A percentile compares a stretch with the other conserved stretches of the same genome.
phyloP scores from a whole-genome alignment of 2,329 filamentous ascomycete genomes.

The Trichoderma semiorbis region DNA sequence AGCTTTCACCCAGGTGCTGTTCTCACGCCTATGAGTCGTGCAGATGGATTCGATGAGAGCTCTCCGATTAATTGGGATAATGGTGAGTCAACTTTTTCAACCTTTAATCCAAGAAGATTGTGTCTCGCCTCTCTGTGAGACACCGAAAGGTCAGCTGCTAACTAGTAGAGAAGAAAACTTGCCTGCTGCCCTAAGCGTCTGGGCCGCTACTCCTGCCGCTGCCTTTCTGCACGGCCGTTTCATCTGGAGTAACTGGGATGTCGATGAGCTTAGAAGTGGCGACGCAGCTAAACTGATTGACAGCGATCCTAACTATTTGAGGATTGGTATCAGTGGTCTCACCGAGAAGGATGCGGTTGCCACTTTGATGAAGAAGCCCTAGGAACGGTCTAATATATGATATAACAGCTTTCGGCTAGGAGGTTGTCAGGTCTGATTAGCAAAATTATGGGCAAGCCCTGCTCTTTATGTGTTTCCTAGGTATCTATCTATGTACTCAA shows the following conservation, averaged over 20 bases:
- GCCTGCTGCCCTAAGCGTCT: not conserved
- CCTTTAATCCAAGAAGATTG: no score
- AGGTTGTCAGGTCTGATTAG: not conserved
- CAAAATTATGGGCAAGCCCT: not conserved
- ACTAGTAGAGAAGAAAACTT: not conserved
- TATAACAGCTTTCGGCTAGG: not conserved
- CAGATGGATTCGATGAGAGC: not conserved
- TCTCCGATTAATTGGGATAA: not conserved
- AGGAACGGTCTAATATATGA: accelerated
- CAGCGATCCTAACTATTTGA: not conserved
- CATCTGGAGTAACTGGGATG: not conserved
- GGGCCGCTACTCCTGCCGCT: not conserved
- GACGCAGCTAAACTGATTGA: not conserved
- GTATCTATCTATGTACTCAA: not conserved
- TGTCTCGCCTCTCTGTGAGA: not conserved
- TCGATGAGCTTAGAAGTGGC: not conserved
- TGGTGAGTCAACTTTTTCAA: not conserved
- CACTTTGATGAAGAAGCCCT: not conserved
- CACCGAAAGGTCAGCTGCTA: not conserved
- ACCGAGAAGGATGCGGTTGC: not conserved
- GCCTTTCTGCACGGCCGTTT: not conserved
- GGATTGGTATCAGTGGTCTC: not conserved
- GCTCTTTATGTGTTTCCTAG: not conserved
- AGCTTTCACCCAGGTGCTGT: not conserved
- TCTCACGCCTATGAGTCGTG: not conserved